These are phyloP conservation scores for Nitzschia sp. DNA, from an alignment of 108 stramenopile genomes.

Conservation along the genomic window DNA sequence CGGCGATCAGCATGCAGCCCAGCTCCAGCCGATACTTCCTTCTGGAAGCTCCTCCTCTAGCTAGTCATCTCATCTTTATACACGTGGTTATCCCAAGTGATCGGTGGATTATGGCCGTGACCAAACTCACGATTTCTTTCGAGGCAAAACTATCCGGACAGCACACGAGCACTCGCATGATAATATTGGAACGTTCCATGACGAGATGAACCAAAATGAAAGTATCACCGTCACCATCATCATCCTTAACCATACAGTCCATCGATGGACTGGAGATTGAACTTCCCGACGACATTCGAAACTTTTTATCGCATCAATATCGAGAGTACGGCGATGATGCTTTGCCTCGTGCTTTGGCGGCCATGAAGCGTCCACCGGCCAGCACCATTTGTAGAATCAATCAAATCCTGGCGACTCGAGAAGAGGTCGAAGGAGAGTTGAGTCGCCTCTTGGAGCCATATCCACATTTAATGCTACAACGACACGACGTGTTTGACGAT, in stretches of 20 bases:
- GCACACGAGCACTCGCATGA: no score
- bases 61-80: no score
- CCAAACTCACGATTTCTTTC: no score
- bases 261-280: conserved; percentile 25
- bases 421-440: conserved; percentile 46
- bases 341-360: conserved; percentile 40
- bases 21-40: no score
- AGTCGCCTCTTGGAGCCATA: conserved; percentile 9
- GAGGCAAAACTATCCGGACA: no score
- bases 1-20: no score
- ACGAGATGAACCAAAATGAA: no score
- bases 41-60: no score
- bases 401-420: conserved; percentile 35
- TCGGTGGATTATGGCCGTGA: no score
- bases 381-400: conserved; percentile 62
- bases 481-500: conserved; percentile 22
- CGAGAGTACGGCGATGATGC: conserved; percentile 8
- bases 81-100: no score
- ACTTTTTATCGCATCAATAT: conserved; percentile 18
- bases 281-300: conserved; percentile 19
- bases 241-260: conserved; percentile 28
- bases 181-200: no score
- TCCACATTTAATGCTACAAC: conserved; percentile 14
- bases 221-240: no score
- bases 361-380: conserved; percentile 57